These are phyloP conservation scores for Citrus mangshanensis DNA, from an alignment of 345 rosid genomes.

Conservation along the genomic window DNA sequence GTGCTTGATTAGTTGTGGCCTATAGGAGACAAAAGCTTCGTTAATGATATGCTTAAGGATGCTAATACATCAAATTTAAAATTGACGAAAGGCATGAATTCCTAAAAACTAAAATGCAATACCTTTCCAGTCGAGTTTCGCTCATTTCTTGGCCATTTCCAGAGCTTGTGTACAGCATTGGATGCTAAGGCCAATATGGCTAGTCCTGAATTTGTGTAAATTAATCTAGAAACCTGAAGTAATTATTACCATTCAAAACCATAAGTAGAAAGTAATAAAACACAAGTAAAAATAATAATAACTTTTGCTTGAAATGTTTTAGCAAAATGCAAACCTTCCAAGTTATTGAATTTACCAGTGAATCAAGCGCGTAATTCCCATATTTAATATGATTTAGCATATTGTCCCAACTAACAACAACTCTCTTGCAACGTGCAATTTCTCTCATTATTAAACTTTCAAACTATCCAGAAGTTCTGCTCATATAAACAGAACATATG, in stretches of 20 bases:
- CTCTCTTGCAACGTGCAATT: not conserved
- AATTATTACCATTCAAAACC: conserved; percentile 13
- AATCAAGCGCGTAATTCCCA: not conserved
- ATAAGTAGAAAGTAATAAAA: not conserved
- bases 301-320: not conserved
- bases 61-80: not conserved
- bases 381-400: not conserved
- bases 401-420: not conserved
- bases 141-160: conserved; percentile 83
- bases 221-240: conserved; percentile 67
- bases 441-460: not conserved
- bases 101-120: not conserved
- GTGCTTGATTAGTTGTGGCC: conserved; percentile 63
- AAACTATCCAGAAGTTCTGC: not conserved
- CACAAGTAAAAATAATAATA: not conserved
- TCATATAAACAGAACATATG: not conserved
- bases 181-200: conserved; percentile 78
- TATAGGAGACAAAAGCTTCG: conserved; percentile 21
- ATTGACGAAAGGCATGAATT: conserved; percentile 2
- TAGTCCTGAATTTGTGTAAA: conserved; percentile 73
- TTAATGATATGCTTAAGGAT: conserved; percentile 8
- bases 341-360: not conserved
- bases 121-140: conserved; percentile 51
- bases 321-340: not conserved
- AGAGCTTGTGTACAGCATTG: conserved; percentile 82